A percentile compares a stretch with the other conserved stretches of the same genome.
These are phyloP conservation scores for Melocanna baccifera DNA, from an alignment of 176 grass and related monocot species.

Conservation along the genomic window DNA sequence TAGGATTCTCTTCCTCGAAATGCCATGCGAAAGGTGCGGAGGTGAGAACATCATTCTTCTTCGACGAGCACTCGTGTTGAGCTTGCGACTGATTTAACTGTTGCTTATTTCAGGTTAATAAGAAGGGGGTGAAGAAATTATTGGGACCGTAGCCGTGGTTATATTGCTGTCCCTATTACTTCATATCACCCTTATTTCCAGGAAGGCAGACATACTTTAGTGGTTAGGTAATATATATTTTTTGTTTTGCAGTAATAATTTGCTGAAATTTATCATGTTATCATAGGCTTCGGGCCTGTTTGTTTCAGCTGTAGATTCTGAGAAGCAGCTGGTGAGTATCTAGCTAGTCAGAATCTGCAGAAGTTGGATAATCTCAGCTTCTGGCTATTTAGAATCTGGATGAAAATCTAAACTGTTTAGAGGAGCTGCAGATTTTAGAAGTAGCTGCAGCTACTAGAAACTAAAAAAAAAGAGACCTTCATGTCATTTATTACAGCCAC, in stretches of 20 bases:
- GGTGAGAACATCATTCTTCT: not conserved
- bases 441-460: too few relatives aligned
- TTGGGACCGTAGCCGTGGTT: conserved; percentile 36
- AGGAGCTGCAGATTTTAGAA: too few relatives aligned
- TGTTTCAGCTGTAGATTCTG: too few relatives aligned
- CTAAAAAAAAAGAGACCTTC: too few relatives aligned
- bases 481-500: too few relatives aligned
- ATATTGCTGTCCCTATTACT: not conserved
- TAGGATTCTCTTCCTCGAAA: conserved; percentile 95
- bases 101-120: conserved; percentile 78
- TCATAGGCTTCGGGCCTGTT: too few relatives aligned
- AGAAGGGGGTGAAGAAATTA: conserved; percentile 86
- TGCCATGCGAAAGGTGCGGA: conserved; percentile 89
- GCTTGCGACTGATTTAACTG: not conserved
- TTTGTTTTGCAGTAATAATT: not conserved
- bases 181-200: not conserved
- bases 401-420: too few relatives aligned
- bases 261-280: not conserved
- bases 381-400: too few relatives aligned
- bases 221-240: conserved; percentile 22
- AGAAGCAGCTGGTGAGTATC: too few relatives aligned
- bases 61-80: not conserved
- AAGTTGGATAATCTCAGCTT: too few relatives aligned
- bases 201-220: not conserved
- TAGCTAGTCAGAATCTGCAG: too few relatives aligned